Evolutionary conservation across 116 monocot species (phyloP), one percentile per base, ranked within the genome.

Genomic region (Zostera marina): DNA sequence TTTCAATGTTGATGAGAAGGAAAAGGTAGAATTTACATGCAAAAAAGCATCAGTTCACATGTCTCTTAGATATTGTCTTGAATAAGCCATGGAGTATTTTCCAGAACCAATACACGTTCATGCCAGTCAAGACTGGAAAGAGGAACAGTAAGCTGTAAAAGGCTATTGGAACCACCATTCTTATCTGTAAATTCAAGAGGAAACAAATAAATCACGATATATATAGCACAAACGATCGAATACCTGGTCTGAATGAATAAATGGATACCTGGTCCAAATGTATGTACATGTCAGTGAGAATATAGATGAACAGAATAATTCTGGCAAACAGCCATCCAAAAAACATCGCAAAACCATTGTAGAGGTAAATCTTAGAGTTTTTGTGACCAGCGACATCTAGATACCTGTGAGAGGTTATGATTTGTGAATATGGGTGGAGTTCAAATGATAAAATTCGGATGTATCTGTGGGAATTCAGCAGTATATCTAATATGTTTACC

Each of bases 271-370:
- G 71, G 67, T 87, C 81, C 59, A 73, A 80, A 72, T 93, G 84
- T 45, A 55, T 60, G 69, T 84, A 88, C 58, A 88, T 78, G 63
- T 87, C 88, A 7, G 21, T 59, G 64, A 76, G 88, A 53, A 93
- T 69, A 61, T 84, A 87, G 32, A 79, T 66, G 71, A 93, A 87
- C 43, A 88, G 56, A 64, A 93, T 13, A 46, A 93, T 79, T 69
- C 92, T 80, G 15, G 79, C 81, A 63, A 67, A 84, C 88, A 94
- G 77, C 93, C 93, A 94, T 13, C 83, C 84, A 55, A 81, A 25
- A 15, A 88, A 84, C 63, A 93, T 56, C 6, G 81, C 81, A 53
- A 88, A 58, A 20, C 84, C 93, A 72, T 93, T 93, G 71, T 73
- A 93, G 41, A 88, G 20, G 42, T 93, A 93, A 42, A 81, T 51